Evolutionary conservation across 768 basidiomycete genomes (phyloP), one percentile per base, ranked within the genome.

Genomic region (Kwoniella bestiolae): DNA sequence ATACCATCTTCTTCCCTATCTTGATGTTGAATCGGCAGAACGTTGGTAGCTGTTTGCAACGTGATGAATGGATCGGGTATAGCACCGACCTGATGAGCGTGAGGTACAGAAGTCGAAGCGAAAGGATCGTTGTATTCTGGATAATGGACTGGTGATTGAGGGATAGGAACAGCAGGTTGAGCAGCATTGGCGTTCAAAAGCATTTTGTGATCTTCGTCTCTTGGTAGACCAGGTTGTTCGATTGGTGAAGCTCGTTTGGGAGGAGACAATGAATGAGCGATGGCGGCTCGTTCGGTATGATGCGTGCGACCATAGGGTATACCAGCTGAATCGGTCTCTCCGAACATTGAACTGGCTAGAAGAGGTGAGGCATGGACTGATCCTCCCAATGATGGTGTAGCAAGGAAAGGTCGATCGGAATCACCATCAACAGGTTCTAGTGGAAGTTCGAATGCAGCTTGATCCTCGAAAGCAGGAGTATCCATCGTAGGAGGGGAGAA

Each of bases 61-160:
- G 78, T 79, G 51, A 78, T 70, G 69, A 81, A 81, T 21, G 80
- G 80, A 57, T 81, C 80, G 8, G 73, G 69, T 45, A 81, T 72
- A 9, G 75, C 31, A n/a, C 78, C 78, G 44, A 56, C 59, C 65
- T 81, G 80, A 61, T 74, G 73, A 12, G 76, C 66, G 9, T 60
- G 68, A 14, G 73, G 72, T 11, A 51, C 47, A 7, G 63, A 26
- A 38, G 49, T 38, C 23, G 44, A 41, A 35, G 63, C 63, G 38
- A 58, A 65, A 8, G 63, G 63, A 59, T 65, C 63, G 38, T 65
- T 65, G 35, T 65, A 65, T 25, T 65, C 63, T 35, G 45, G 53
- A 18, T 58, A 59, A n/a, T 55, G 53, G 7, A 47, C 34, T 3
- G 53, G 62, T 32, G 53, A 56, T 45, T 62, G 32, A n/a, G 38